Percentiles rank a stretch among this genome's conserved stretches.
Conservation (phyloP, 2,329 filamentous ascomycete genomes). For the Penicillium sp. region DNA sequence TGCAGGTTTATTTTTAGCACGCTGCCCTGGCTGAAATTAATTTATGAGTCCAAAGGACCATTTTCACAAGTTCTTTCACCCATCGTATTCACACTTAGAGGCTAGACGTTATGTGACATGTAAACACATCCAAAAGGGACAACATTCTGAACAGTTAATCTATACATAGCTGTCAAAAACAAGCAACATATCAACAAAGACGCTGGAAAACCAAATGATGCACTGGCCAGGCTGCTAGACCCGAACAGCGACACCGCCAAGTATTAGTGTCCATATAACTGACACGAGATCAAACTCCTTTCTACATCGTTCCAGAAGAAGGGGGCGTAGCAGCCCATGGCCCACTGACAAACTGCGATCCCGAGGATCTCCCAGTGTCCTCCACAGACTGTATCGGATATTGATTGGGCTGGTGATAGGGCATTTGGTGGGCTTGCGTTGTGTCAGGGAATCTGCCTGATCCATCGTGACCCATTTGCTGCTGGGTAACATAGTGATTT, state of each 20-base stretch:
- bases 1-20: too few species aligned
- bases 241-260: not conserved
- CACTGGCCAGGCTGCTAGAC: not conserved
- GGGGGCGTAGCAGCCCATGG: conserved; percentile 26
- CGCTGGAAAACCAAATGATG: not conserved
- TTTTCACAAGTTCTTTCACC: not conserved
- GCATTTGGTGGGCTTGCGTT: not conserved
- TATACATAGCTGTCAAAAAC: not conserved
- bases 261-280: not conserved
- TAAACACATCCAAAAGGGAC: not conserved
- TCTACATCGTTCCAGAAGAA: conserved; percentile 3
- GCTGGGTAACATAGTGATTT: conserved; percentile 15
- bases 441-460: not conserved
- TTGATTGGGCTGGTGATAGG: not conserved
- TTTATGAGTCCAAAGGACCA: not conserved
- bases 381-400: not conserved
- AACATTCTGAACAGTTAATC: not conserved
- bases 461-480: not conserved
- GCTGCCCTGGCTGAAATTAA: too few species aligned
- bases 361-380: conserved; percentile 13
- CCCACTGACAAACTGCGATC: conserved; percentile 34
- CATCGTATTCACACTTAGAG: not conserved
- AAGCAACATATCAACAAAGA: not conserved
- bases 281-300: not conserved
- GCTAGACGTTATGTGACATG: not conserved